phyloP scores from a whole-genome alignment of 192 early-diverging fungal species.

The Paraglomus occultum region DNA sequence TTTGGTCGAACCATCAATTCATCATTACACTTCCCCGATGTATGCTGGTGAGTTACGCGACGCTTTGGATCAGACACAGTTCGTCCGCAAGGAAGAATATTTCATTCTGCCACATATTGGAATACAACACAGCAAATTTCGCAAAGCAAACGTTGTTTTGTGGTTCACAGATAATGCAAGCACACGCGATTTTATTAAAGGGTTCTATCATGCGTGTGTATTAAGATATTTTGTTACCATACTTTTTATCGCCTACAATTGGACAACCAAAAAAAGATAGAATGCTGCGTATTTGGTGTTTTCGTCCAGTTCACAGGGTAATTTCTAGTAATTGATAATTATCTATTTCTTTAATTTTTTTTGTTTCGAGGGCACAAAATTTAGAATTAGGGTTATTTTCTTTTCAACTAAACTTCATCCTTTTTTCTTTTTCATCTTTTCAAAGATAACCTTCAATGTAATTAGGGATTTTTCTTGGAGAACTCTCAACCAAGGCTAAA shows the following conservation, averaged over 20 bases:
- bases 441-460: neutral
- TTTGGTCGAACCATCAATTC: constrained; percentile 49
- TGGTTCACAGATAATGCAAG: constrained; percentile 57
- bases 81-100: constrained; percentile 36
- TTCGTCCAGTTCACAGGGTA: neutral
- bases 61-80: constrained; percentile 36
- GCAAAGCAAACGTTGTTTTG: constrained; percentile 42
- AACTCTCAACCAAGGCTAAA: neutral
- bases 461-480: neutral
- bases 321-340: neutral
- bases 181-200: constrained; percentile 52
- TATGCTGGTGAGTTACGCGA: constrained; percentile 21
- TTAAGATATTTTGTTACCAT: constrained; percentile 30
- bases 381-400: neutral
- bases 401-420: neutral
- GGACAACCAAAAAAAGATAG: neutral
- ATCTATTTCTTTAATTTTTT: neutral
- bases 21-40: constrained; percentile 28
- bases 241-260: constrained; percentile 9
- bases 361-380: neutral
- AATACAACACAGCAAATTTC: neutral
- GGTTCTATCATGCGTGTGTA: constrained; percentile 63
- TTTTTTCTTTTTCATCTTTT: neutral
- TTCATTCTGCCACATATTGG: constrained; percentile 31
- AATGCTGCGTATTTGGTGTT: constrained; percentile 18